A percentile compares a stretch with the other conserved stretches of the same genome.
Conservation (phyloP, 2,329 filamentous ascomycete species). For the Fusarium sp. region DNA sequence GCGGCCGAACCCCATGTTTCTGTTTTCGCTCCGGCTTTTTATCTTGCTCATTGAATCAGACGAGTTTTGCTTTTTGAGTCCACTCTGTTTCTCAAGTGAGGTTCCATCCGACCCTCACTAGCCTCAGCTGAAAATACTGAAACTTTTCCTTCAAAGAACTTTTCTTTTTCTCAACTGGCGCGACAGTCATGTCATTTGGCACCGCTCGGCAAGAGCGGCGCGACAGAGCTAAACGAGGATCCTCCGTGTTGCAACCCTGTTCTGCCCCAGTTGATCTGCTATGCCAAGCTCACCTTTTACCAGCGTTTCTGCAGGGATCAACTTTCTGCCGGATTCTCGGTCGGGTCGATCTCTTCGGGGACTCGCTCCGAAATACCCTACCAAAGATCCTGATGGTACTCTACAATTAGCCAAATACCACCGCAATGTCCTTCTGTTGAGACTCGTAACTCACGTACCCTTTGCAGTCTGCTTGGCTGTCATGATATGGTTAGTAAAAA, state of each 20-base stretch:
- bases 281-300: background rate
- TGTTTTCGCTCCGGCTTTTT: background rate
- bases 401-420: background rate
- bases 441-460: background rate
- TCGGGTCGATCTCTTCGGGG: constrained; percentile 6
- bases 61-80: background rate
- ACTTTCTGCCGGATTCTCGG: background rate
- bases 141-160: background rate
- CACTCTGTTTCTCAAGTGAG: background rate
- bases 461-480: constrained; percentile 5
- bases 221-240: background rate
- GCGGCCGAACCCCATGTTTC: background rate
- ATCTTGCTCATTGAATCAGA: background rate
- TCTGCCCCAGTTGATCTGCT: background rate
- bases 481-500: background rate
- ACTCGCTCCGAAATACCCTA: constrained; percentile 2
- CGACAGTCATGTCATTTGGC: background rate
- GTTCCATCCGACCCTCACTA: background rate
- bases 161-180: background rate
- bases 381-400: background rate
- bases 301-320: background rate
- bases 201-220: background rate
- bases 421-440: background rate
- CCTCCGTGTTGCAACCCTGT: background rate
- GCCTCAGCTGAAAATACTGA: background rate